Conservation (phyloP, 805 yeast genomes). For the Danielozyma ontarioensis region DNA sequence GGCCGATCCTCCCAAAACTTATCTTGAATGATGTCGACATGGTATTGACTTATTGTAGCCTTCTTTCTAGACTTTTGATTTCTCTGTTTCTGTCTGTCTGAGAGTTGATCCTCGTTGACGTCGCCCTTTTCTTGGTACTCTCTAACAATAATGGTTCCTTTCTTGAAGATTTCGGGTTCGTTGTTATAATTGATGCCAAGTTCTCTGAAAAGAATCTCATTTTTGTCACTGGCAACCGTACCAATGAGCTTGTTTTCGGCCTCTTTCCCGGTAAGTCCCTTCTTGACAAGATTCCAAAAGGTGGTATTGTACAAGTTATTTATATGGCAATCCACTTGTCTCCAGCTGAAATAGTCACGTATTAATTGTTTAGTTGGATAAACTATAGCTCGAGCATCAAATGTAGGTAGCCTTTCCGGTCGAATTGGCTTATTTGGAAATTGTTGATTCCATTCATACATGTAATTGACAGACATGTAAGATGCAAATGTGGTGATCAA, state of each 20-base stretch:
- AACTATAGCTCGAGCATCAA: slow-evolving; percentile 85
- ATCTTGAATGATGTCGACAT: slow-evolving; percentile 61
- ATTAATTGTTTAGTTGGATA: slow-evolving; percentile 64
- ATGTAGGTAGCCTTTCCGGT: slow-evolving; percentile 64
- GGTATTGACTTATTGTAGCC: slow-evolving; percentile 40
- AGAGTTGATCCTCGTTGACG: slow-evolving; percentile 9
- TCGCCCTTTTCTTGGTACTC: slow-evolving; percentile 26
- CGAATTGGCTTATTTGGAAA: slow-evolving; percentile 49
- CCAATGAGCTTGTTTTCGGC: slow-evolving; percentile 78
- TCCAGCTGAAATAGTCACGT: slow-evolving; percentile 86
- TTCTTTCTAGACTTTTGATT: slow-evolving; percentile 44
- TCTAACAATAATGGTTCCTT: slow-evolving; percentile 67
- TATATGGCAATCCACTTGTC: slow-evolving; percentile 95
- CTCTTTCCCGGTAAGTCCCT: slow-evolving; percentile 64
- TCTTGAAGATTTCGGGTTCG: slow-evolving; percentile 82
- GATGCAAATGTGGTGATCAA: slow-evolving; percentile 78
- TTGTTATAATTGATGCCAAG: slow-evolving; percentile 87
- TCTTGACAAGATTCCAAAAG: slow-evolving; percentile 78
- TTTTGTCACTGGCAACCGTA: slow-evolving; percentile 77
- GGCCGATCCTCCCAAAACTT: slow-evolving; percentile 55
- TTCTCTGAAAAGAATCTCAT: slow-evolving; percentile 74
- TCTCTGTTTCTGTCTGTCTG: slow-evolving; percentile 47
- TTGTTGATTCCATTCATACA: slow-evolving; percentile 56
- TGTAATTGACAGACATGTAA: slow-evolving; percentile 73
- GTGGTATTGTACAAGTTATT: slow-evolving; percentile 90